Conservation (phyloP, 495 filamentous ascomycete species). For the Lichenothelia convexa region DNA sequence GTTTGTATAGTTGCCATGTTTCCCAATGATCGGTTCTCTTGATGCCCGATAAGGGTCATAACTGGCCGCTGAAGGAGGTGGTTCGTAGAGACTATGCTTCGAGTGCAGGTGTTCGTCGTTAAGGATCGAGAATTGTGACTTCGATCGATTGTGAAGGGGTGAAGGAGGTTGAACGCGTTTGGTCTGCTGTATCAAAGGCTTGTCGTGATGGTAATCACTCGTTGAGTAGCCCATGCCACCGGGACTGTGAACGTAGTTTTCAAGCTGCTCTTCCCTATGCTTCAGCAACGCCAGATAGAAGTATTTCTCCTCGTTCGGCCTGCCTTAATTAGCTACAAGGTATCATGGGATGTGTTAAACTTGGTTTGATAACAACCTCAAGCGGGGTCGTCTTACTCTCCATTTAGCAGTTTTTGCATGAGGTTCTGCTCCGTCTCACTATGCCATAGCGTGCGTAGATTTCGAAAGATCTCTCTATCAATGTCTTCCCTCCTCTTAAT, state of each 20-base stretch:
- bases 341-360: too few relatives aligned
- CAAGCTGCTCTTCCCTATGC: slow-evolving; percentile 63
- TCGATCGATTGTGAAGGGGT: slow-evolving; percentile 30
- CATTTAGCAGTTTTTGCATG: slow-evolving; percentile 41
- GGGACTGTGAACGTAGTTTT: slow-evolving; percentile 48
- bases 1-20: slow-evolving; percentile 32
- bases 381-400: slow-evolving; percentile 49
- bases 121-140: slow-evolving; percentile 55
- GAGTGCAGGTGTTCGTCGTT: slow-evolving; percentile 32
- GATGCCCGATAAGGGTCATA: slow-evolving; percentile 78
- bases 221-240: slow-evolving; percentile 56
- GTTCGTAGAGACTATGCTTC: slow-evolving; percentile 25
- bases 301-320: slow-evolving; percentile 70
- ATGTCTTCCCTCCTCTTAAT: slow-evolving; percentile 38
- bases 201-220: slow-evolving; percentile 74
- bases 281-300: slow-evolving; percentile 73
- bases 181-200: slow-evolving; percentile 26
- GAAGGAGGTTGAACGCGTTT: slow-evolving; percentile 22
- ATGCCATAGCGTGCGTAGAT: slow-evolving; percentile 80
- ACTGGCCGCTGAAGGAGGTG: slow-evolving; percentile 30
- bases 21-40: slow-evolving; percentile 22
- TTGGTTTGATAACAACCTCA: too few relatives aligned
- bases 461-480: slow-evolving; percentile 60
- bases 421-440: slow-evolving; percentile 52
- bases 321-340: slow-evolving; percentile 28